These are phyloP conservation scores for Talaromyces sp. DNA, from an alignment of 2,329 filamentous ascomycete genomes.

Conservation along the genomic window DNA sequence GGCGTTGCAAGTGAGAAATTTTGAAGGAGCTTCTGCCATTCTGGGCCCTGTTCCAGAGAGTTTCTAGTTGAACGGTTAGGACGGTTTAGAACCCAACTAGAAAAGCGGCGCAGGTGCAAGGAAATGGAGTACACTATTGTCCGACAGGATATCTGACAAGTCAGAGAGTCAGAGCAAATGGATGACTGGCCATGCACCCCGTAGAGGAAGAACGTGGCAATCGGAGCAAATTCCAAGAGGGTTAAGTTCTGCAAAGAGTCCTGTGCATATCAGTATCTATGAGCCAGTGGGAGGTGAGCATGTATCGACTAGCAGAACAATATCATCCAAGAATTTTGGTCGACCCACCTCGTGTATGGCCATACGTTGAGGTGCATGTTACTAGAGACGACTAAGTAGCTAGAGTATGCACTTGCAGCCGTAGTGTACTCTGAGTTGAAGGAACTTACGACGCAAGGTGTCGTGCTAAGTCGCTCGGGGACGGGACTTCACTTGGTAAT, in stretches of 20 bases:
- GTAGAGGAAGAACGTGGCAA: neutral
- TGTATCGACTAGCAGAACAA: neutral
- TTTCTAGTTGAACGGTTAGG: neutral
- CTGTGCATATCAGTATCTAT: neutral
- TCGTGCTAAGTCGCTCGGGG: neutral
- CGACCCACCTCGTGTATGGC: neutral
- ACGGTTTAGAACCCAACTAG: neutral
- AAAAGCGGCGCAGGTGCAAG: neutral
- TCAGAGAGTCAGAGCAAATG: neutral
- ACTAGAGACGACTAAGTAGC: neutral
- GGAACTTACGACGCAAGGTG: neutral
- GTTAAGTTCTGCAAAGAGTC: neutral
- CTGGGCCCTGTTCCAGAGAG: neutral
- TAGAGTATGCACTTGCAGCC: neutral
- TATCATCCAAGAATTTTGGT: neutral
- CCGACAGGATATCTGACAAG: neutral
- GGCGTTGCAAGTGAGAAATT: neutral
- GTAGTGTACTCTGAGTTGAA: neutral
- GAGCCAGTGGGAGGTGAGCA: neutral
- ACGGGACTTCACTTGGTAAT: neutral
- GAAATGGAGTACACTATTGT: neutral
- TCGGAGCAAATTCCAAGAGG: constrained; percentile 5
- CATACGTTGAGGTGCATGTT: neutral
- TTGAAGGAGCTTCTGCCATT: neutral
- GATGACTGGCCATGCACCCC: neutral